Base-by-base conservation (phyloP, 2,329 filamentous ascomycete species). In the Aquanectria penicillioides region DNA sequence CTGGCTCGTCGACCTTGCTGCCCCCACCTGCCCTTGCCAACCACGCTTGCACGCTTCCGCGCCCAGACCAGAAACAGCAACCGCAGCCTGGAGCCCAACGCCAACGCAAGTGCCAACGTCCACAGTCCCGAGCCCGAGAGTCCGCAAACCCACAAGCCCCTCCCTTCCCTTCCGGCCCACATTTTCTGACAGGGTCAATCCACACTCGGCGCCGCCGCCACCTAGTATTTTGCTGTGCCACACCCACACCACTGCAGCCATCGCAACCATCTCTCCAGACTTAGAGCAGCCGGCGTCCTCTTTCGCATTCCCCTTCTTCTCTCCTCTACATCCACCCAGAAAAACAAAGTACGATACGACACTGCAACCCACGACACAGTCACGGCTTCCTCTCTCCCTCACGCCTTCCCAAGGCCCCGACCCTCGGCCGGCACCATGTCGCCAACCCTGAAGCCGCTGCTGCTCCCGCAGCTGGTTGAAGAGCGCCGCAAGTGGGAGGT, bases 381-480 rank as follows among this genome's bases (percentile, higher is more conserved):
- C 62, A 54, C 47, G 67, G 63, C 63, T 61, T 51, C 26, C 34
- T 40, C 61, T 62, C 51, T 40, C 36, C 36, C 44, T 59, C 57
- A 26, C 40, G 54, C 62, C 46, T 58, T 57, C 28, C 37, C 36
- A 66, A 67, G 65, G 65, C 66, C 33, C 62, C 60, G 64, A 62
- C 67, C 65, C 57, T 50, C 53, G 65, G 64, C 65, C 58, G 67
- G 57, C 68, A 67, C 47, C 70, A 83, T 83, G 81, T 78, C 81
- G 65, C 74, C 78, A 62, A 78, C 77, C 68, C 76, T 86, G 52
- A 85, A 82, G 73, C 82, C 83, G 48, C 74, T 86, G 63, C 71
- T 84, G 62, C 76, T 86, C 55, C 83, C 84, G 38, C 80, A 81
- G 75, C 73, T 85, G 65, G 81, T 85, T 26, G 78, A 85, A 68